Evolutionary conservation across 305 asterid species (phyloP), one percentile per base, ranked within the genome.

Genomic region (Fraxinus velutina): DNA sequence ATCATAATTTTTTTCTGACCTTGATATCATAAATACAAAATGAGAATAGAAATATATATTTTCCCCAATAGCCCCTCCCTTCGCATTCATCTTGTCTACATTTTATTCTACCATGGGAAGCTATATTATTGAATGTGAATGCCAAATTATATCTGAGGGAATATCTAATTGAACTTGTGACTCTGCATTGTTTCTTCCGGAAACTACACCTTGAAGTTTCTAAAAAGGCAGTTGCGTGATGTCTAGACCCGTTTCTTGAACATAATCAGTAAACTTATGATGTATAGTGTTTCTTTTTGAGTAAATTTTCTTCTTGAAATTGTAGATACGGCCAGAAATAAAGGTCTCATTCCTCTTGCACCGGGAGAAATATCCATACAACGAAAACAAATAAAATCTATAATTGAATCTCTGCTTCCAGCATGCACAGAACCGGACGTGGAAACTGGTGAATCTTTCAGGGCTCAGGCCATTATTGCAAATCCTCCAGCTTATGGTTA

Each of bases 401-500:
- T 96, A 34, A 93, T 96, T 42, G 94, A 92, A 85, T 89, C 98
- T 80, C 94, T 96, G 80, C 97, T 94, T 89, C 99, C 99, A 44
- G 99, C 98, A 33, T 94, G 99, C 87, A 96, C 95, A 77, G 97
- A 93, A 79, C 92, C 99, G 0, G 97, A 93, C 86, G 89, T 86
- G 74, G 85, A 90, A 80, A 92, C 92, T 29, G 94, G 97, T 42
- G 90, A 89, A 85, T 88, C 95, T 81, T 94, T 96, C 89, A 90
- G 90, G 86, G 99, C 98, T 88, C 98, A 96, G 90, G 97, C 99
- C 22, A 96, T 96, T 80, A 93, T 96, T 79, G 98, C 99, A 78
- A 96, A 96, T 84, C 99, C 99, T 87, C 99, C 99, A 85, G 97
- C 99, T 79, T 96, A 96, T 72, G 99, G 99, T 95, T 83, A 90